Percentiles rank a stretch among this genome's conserved stretches.
Evolutionary conservation across 139 green algal genomes (phyloP).

Genomic region (Pedinophyceae sp.): DNA sequence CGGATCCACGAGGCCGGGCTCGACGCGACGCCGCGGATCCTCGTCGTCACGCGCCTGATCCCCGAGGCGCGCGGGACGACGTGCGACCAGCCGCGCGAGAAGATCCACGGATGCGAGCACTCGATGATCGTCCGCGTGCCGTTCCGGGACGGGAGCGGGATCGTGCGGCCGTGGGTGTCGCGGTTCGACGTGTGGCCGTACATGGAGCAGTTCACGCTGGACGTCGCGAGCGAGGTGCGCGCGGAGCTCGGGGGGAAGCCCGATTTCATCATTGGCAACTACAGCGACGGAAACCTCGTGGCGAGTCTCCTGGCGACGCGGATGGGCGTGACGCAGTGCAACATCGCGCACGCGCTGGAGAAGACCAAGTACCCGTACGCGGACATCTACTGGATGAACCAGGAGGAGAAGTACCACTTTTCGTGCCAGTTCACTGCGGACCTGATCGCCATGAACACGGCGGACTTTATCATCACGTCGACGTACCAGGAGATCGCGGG

Average conservation of each 20-base stretch:
- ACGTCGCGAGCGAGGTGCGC: constrained; percentile 37
- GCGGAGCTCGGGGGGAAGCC: constrained; percentile 41
- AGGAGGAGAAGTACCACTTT: constrained; percentile 59
- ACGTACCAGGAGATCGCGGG: constrained; percentile 65
- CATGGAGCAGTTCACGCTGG: constrained; percentile 60
- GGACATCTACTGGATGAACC: constrained; percentile 52
- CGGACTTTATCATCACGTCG: constrained; percentile 66
- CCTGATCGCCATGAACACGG: constrained; percentile 64
- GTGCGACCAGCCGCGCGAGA: constrained; percentile 61
- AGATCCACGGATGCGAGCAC: constrained; percentile 40
- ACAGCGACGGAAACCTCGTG: constrained; percentile 70
- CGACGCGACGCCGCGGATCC: constrained; percentile 18
- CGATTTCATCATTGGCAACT: constrained; percentile 72
- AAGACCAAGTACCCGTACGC: constrained; percentile 68
- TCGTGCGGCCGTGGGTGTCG: constrained; percentile 51
- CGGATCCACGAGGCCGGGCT: constrained; percentile 18
- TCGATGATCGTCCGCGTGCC: constrained; percentile 57
- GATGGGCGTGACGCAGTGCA: constrained; percentile 49
- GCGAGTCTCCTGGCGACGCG: constrained; percentile 41
- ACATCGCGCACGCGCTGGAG: constrained; percentile 72
- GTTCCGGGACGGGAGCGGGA: constrained; percentile 30
- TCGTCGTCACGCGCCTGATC: constrained; percentile 65
- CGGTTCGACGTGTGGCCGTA: constrained; percentile 69
- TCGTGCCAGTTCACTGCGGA: constrained; percentile 63
- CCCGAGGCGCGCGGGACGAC: constrained; percentile 49